Evolutionary conservation across 345 rosid genomes (phyloP).

Genomic region (Populus tremula): DNA sequence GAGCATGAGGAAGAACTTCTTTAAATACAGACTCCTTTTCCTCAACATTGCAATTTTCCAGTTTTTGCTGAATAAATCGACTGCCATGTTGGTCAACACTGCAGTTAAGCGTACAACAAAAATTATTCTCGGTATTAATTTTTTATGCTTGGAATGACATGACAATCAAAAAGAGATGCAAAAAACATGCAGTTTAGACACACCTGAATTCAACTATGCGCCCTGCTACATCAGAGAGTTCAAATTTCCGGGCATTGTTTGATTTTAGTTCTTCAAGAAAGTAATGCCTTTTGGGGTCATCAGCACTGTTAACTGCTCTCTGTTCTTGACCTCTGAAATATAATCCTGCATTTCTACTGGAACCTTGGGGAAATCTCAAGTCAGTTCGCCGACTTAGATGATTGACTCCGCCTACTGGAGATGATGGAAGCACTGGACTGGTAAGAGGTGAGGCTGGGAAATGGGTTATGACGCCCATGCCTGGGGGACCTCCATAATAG

Average conservation of each 20-base stretch:
- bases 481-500: slow-evolving; percentile 50
- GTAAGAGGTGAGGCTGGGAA: slow-evolving; percentile 63
- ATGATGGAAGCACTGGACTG: slow-evolving; percentile 65
- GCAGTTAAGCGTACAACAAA: slow-evolving; percentile 21
- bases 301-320: slow-evolving; percentile 51
- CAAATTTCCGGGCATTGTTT: slow-evolving; percentile 71
- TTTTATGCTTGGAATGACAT: not conserved
- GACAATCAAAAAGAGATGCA: slow-evolving; percentile 19
- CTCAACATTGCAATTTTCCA: slow-evolving; percentile 71
- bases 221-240: slow-evolving; percentile 78
- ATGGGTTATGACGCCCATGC: slow-evolving; percentile 58
- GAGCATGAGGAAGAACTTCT: slow-evolving; percentile 87
- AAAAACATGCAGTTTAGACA: slow-evolving; percentile 19
- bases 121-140: not conserved
- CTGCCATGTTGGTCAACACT: slow-evolving; percentile 99
- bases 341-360: slow-evolving; percentile 50
- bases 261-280: slow-evolving; percentile 93
- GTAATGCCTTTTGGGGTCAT: slow-evolving; percentile 61
- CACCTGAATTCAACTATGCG: slow-evolving; percentile 91
- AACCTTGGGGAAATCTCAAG: slow-evolving; percentile 49
- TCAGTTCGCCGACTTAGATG: slow-evolving; percentile 57
- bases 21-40: slow-evolving; percentile 78
- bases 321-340: slow-evolving; percentile 83
- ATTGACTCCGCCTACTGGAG: slow-evolving; percentile 57
- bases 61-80: slow-evolving; percentile 95